These are phyloP conservation scores for Pichiaceae sp. DNA, from an alignment of 1,139 yeast genomes.

Conservation along the genomic window DNA sequence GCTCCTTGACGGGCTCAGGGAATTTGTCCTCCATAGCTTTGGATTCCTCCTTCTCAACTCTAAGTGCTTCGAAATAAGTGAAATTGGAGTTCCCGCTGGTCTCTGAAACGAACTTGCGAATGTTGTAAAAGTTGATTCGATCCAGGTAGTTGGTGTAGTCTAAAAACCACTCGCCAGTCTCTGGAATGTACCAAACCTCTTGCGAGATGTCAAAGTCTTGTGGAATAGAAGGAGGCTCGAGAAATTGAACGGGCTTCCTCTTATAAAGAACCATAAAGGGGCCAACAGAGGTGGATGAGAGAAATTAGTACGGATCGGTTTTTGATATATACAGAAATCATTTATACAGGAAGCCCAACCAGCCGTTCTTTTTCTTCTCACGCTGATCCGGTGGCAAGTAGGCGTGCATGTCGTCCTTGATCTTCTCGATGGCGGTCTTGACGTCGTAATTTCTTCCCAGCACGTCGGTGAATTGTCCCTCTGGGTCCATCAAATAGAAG, in stretches of 20 bases:
- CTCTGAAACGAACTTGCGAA: slow-evolving; percentile 85
- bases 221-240: slow-evolving; percentile 50
- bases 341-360: slow-evolving; percentile 28
- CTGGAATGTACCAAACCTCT: slow-evolving; percentile 70
- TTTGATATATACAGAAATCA: slow-evolving; percentile 5
- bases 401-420: slow-evolving; percentile 67
- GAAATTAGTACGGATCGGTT: neutral
- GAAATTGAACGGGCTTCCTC: slow-evolving; percentile 57
- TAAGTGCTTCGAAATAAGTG: slow-evolving; percentile 81
- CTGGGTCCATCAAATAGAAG: slow-evolving; percentile 94
- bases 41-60: slow-evolving; percentile 65
- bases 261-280: slow-evolving; percentile 53
- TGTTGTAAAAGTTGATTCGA: slow-evolving; percentile 62
- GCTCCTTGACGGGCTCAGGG: slow-evolving; percentile 89
- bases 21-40: slow-evolving; percentile 69
- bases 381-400: slow-evolving; percentile 64
- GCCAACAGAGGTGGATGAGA: neutral
- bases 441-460: slow-evolving; percentile 87
- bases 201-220: slow-evolving; percentile 36
- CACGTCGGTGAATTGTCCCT: slow-evolving; percentile 90
- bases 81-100: slow-evolving; percentile 90
- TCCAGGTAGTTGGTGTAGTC: slow-evolving; percentile 67
- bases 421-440: slow-evolving; percentile 68
- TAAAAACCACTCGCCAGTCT: slow-evolving; percentile 82
- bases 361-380: slow-evolving; percentile 47